A percentile compares a stretch with the other conserved stretches of the same genome.
These are phyloP conservation scores for Sclerotinia glacialis DNA, from an alignment of 2,329 filamentous ascomycete species.

Conservation along the genomic window DNA sequence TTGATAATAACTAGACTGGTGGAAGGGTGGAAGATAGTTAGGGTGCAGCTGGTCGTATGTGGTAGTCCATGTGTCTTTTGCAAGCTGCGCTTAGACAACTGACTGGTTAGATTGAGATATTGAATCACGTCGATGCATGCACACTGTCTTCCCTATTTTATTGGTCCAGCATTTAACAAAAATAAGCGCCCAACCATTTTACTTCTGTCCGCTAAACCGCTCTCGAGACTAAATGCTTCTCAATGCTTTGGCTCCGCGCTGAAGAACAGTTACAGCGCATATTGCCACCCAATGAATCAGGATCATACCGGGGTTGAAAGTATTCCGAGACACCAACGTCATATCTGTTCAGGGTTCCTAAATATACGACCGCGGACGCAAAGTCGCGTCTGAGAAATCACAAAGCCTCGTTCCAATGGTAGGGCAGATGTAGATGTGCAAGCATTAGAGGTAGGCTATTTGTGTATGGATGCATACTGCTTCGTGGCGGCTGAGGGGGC, in stretches of 20 bases:
- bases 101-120: too few species aligned
- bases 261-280: slow-evolving; percentile 9
- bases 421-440: slow-evolving; percentile 8
- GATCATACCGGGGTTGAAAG: not conserved
- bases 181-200: slow-evolving; percentile 3
- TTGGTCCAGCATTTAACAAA: not conserved
- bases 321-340: not conserved
- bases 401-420: slow-evolving; percentile 10
- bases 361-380: not conserved
- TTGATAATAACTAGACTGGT: too few species aligned
- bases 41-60: too few species aligned
- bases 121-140: too few species aligned
- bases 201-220: not conserved
- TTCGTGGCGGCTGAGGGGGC: not conserved
- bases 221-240: not conserved
- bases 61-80: too few species aligned
- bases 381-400: not conserved
- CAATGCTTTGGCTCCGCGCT: not conserved
- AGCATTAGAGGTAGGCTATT: not conserved
- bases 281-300: not conserved
- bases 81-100: too few species aligned
- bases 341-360: not conserved
- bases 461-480: not conserved
- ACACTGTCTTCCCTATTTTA: not conserved
- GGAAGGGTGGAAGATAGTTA: too few species aligned